Evolutionary conservation across 2,329 filamentous ascomycete genomes (phyloP).

Genomic region (Claviceps spartinae): DNA sequence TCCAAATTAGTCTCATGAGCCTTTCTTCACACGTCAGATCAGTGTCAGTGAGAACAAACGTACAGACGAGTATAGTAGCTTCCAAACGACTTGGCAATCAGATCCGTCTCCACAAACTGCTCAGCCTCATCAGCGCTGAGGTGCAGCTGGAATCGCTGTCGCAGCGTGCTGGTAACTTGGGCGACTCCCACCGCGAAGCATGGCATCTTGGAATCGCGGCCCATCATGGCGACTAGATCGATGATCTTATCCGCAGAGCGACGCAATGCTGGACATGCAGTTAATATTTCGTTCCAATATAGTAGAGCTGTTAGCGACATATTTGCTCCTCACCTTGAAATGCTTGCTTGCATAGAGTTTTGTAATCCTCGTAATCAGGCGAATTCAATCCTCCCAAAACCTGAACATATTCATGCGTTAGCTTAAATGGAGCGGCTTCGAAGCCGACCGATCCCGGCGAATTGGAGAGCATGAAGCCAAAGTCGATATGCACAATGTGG

Average conservation of each 20-base stretch:
- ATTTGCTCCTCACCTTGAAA: conserved; percentile 51
- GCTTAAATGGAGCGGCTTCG: conserved; percentile 75
- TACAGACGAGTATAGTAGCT: conserved; percentile 80
- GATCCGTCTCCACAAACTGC: conserved; percentile 64
- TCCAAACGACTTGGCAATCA: conserved; percentile 68
- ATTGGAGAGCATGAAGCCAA: conserved; percentile 82
- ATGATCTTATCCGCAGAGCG: conserved; percentile 70
- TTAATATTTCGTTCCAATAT: too few relatives aligned
- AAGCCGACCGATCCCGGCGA: conserved; percentile 75
- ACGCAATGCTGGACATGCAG: conserved; percentile 43
- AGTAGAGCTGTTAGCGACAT: too few relatives aligned
- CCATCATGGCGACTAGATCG: conserved; percentile 75
- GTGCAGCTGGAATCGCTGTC: conserved; percentile 69
- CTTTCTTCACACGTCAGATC: too few relatives aligned
- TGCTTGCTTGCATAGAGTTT: conserved; percentile 66
- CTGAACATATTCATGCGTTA: conserved; percentile 76
- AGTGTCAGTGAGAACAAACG: conserved; percentile 19
- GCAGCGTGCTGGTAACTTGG: conserved; percentile 54
- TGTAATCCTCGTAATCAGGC: conserved; percentile 60
- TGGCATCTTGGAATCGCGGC: conserved; percentile 69
- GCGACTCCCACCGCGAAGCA: conserved; percentile 65
- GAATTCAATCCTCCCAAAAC: conserved; percentile 63
- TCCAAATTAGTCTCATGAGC: background rate
- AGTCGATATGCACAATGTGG: conserved; percentile 80
- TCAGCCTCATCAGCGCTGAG: conserved; percentile 72